phyloP scores from a whole-genome alignment of 176 grass and related monocot genomes.

The Lolium rigidum region DNA sequence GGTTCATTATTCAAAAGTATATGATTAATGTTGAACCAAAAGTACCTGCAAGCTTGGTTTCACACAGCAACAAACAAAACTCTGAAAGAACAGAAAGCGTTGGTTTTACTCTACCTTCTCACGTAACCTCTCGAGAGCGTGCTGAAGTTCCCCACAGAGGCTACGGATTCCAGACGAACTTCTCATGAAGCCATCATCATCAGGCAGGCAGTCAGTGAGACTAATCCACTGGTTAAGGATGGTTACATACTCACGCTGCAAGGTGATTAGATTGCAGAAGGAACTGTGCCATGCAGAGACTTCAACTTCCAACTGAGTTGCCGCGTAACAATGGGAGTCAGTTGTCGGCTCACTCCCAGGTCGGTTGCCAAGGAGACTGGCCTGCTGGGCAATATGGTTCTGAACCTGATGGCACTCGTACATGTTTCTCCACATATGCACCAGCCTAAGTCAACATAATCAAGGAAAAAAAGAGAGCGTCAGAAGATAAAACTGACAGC shows the following conservation, averaged over 20 bases:
- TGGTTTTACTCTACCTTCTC: constrained; percentile 74
- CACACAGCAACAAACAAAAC: constrained; percentile 17
- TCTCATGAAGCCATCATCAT: constrained; percentile 63
- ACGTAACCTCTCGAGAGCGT: constrained; percentile 62
- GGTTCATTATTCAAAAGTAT: constrained; percentile 8
- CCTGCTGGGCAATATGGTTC: constrained; percentile 79
- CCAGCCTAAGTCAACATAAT: constrained; percentile 64
- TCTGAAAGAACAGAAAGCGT: constrained; percentile 32
- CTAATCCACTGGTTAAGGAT: constrained; percentile 86
- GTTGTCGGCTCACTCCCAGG: constrained; percentile 81
- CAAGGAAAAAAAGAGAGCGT: constrained; percentile 8
- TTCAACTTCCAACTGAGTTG: constrained; percentile 85
- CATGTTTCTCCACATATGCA: constrained; percentile 97
- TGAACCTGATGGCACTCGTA: constrained; percentile 96
- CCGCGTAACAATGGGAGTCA: constrained; percentile 70
- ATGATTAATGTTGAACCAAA: constrained; percentile 31
- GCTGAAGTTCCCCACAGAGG: constrained; percentile 73
- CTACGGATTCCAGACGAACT: constrained; percentile 62
- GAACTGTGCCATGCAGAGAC: constrained; percentile 83
- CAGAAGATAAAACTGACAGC: constrained; percentile 15
- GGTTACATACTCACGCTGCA: constrained; percentile 76
- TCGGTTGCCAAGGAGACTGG: constrained; percentile 62
- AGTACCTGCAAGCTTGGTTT: constrained; percentile 27
- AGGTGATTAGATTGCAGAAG: constrained; percentile 80
- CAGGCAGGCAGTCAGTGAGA: constrained; percentile 75